phyloP scores from a whole-genome alignment of 2,329 filamentous ascomycete genomes.

The Coniochaeta pulveracea region DNA sequence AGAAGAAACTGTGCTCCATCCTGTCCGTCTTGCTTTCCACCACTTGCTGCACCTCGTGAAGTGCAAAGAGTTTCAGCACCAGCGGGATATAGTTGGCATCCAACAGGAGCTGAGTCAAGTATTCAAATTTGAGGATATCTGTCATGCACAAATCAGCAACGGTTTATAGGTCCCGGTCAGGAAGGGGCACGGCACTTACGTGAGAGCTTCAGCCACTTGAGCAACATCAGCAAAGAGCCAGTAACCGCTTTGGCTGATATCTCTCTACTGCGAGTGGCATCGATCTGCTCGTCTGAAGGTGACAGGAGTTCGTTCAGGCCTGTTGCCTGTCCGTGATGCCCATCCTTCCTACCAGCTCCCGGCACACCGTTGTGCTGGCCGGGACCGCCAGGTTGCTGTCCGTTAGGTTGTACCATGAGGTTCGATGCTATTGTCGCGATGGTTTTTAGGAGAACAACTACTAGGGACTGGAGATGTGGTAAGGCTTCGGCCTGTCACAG shows the following conservation, averaged over 20 bases:
- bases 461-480: conserved; percentile 80
- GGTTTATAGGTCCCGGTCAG: not conserved
- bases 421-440: conserved; percentile 80
- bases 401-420: conserved; percentile 52
- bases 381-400: conserved; percentile 30
- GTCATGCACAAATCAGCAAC: not conserved
- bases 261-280: conserved; percentile 71
- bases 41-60: conserved; percentile 85
- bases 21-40: conserved; percentile 79
- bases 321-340: conserved; percentile 18
- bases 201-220: conserved; percentile 95
- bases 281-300: conserved; percentile 61
- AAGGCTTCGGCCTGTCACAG: conserved; percentile 53
- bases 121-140: conserved; percentile 95
- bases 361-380: conserved; percentile 25
- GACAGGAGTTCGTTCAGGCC: conserved; percentile 28
- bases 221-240: conserved; percentile 71
- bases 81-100: conserved; percentile 93
- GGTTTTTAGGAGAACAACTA: conserved; percentile 85
- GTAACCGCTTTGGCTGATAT: conserved; percentile 86
- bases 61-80: conserved; percentile 83
- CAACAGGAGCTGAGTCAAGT: conserved; percentile 81
- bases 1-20: conserved; percentile 80
- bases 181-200: conserved; percentile 56
- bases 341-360: conserved; percentile 20